phyloP scores from a whole-genome alignment of 192 early-diverging fungal species.

The Mortierella hygrophila region DNA sequence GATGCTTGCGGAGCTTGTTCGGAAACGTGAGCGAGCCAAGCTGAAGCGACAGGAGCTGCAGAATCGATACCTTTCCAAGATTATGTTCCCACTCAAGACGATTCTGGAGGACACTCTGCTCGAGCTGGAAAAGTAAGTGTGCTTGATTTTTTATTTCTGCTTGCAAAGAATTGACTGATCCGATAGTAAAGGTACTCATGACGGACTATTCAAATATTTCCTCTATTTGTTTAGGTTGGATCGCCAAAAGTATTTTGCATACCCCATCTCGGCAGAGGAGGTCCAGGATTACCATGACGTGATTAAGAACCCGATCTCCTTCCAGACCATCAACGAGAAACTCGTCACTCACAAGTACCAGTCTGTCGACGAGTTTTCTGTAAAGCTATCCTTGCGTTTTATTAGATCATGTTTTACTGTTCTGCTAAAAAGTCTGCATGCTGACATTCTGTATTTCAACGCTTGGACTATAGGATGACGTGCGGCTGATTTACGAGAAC shows the following conservation, averaged over 20 bases:
- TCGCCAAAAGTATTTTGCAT: conserved; percentile 55
- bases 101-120: conserved; percentile 75
- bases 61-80: conserved; percentile 73
- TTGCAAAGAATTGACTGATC: not conserved
- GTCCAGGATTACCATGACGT: conserved; percentile 63
- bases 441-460: conserved; percentile 1
- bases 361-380: conserved; percentile 64
- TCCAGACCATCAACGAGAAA: conserved; percentile 73
- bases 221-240: conserved; percentile 37
- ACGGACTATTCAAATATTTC: not conserved
- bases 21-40: conserved; percentile 79
- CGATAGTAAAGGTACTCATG: not conserved
- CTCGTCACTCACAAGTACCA: conserved; percentile 65
- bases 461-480: conserved; percentile 65
- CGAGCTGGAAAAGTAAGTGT: conserved; percentile 74
- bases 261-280: conserved; percentile 64
- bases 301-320: conserved; percentile 79
- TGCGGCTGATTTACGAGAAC: conserved; percentile 79
- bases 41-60: conserved; percentile 70
- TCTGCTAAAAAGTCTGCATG: not conserved
- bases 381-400: conserved; percentile 12
- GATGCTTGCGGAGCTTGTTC: conserved; percentile 84
- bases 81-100: conserved; percentile 79
- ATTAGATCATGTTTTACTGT: not conserved
- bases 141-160: not conserved